Evolutionary conservation across 192 early-diverging fungal species (phyloP).

Genomic region (Thoreauomyces humboldtii): DNA sequence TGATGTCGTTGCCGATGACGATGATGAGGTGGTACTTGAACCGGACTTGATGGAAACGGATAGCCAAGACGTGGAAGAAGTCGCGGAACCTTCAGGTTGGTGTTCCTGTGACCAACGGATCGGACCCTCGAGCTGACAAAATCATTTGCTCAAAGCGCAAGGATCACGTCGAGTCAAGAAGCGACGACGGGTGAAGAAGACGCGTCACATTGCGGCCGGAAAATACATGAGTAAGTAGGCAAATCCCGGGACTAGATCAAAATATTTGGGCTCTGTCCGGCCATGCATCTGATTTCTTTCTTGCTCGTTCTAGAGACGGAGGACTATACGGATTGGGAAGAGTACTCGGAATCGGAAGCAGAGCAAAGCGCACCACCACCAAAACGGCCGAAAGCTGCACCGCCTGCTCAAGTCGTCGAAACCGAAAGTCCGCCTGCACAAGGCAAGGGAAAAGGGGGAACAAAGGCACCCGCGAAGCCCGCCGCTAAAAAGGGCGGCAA

Average conservation of each 20-base stretch:
- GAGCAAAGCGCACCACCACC: background rate
- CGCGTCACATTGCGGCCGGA: slow-evolving; percentile 21
- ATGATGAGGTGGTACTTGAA: too few relatives aligned
- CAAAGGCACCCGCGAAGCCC: slow-evolving; percentile 4
- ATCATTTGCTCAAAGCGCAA: too few relatives aligned
- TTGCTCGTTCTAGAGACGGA: slow-evolving; percentile 28
- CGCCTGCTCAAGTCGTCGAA: background rate
- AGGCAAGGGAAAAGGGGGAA: background rate
- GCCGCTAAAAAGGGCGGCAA: background rate
- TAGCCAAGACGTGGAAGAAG: too few relatives aligned
- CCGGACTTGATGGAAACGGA: slow-evolving; percentile 1
- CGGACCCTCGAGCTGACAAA: too few relatives aligned
- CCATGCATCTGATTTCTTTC: background rate
- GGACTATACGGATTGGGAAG: slow-evolving; percentile 37
- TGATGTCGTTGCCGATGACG: background rate
- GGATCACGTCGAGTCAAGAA: slow-evolving; percentile 26
- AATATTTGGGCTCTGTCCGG: too few relatives aligned
- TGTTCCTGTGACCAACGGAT: too few relatives aligned
- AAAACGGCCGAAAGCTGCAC: slow-evolving; percentile 1
- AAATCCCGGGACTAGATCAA: too few relatives aligned
- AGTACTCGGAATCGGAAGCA: slow-evolving; percentile 27
- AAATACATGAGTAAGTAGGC: slow-evolving; percentile 42
- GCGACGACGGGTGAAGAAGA: slow-evolving; percentile 26
- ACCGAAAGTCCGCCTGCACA: background rate
- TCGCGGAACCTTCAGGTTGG: too few relatives aligned